These are phyloP conservation scores for Arbutus unedo DNA, from an alignment of 148 eudicot genomes.

Conservation along the genomic window DNA sequence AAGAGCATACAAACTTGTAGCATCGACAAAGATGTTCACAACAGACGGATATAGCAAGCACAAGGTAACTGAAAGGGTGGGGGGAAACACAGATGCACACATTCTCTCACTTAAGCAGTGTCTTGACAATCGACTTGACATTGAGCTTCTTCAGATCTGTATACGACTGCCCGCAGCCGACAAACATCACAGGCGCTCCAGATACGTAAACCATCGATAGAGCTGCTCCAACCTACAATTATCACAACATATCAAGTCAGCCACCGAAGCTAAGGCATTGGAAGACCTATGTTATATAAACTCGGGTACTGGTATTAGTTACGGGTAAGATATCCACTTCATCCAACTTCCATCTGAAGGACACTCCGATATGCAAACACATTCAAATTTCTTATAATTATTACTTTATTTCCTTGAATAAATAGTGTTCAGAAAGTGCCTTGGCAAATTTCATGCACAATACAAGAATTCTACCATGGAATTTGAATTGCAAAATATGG, in stretches of 20 bases:
- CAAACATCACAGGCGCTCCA: conserved; percentile 97
- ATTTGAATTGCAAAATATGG: too few species aligned
- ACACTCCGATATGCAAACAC: too few species aligned
- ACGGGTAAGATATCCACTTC: too few species aligned
- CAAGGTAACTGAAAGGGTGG: not conserved
- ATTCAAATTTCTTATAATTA: too few species aligned
- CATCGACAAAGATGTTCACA: conserved; percentile 3
- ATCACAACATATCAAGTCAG: not conserved
- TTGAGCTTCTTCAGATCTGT: conserved; percentile 90
- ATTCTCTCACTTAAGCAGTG: conserved; percentile 68
- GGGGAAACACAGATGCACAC: not conserved
- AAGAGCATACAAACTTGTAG: conserved; percentile 4
- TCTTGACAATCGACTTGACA: conserved; percentile 89
- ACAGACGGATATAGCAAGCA: not conserved
- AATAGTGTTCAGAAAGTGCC: too few species aligned
- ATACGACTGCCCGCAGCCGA: conserved; percentile 94
- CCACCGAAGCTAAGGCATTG: not conserved
- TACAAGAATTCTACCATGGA: too few species aligned
- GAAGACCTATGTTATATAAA: not conserved
- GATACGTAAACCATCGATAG: conserved; percentile 92
- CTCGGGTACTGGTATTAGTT: too few species aligned
- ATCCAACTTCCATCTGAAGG: too few species aligned
- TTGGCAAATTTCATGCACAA: too few species aligned
- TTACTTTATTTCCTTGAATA: too few species aligned
- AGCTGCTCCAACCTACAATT: conserved; percentile 91